Conservation (phyloP, 1,284 basidiomycete genomes). For the Austroboletus novae-zelandiae region DNA sequence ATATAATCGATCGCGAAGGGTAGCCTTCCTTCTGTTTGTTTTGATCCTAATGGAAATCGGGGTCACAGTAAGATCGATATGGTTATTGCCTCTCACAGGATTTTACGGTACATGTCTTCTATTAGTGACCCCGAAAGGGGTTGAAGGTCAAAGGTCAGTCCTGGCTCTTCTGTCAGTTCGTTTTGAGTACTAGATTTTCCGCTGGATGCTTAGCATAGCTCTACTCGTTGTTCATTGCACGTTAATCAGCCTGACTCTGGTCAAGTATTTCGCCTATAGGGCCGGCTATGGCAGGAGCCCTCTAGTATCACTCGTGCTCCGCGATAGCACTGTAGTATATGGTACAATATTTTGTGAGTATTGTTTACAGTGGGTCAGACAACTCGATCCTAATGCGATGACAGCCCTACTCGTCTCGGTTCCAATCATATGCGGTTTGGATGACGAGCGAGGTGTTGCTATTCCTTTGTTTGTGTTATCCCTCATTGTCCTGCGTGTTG, state of each 20-base stretch:
- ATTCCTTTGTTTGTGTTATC: slow-evolving; percentile 17
- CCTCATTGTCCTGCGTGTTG: neutral
- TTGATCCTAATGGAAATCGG: slow-evolving; percentile 15
- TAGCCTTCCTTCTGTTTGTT: slow-evolving; percentile 8
- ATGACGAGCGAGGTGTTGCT: slow-evolving; percentile 10
- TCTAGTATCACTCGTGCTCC: slow-evolving; percentile 23
- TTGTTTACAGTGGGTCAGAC: neutral
- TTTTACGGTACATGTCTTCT: slow-evolving; percentile 16
- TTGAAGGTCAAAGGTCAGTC: slow-evolving; percentile 12
- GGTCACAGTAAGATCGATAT: slow-evolving; percentile 6
- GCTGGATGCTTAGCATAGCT: slow-evolving; percentile 9
- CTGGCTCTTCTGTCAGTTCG: neutral
- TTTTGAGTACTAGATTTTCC: neutral
- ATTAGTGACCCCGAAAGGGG: neutral
- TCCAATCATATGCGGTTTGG: slow-evolving; percentile 3
- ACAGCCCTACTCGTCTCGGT: slow-evolving; percentile 13
- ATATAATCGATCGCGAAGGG: slow-evolving; percentile 18
- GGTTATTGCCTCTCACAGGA: neutral
- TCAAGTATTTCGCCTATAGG: slow-evolving; percentile 18
- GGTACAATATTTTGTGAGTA: slow-evolving; percentile 8
- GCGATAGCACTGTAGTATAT: slow-evolving; percentile 16
- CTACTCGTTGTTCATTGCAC: slow-evolving; percentile 18
- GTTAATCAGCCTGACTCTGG: slow-evolving; percentile 14
- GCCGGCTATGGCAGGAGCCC: slow-evolving; percentile 15
- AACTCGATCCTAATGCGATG: slow-evolving; percentile 1